Conservation (phyloP, 23 red algal species). For the Cyanidiococcus yangmingshanensis region DNA sequence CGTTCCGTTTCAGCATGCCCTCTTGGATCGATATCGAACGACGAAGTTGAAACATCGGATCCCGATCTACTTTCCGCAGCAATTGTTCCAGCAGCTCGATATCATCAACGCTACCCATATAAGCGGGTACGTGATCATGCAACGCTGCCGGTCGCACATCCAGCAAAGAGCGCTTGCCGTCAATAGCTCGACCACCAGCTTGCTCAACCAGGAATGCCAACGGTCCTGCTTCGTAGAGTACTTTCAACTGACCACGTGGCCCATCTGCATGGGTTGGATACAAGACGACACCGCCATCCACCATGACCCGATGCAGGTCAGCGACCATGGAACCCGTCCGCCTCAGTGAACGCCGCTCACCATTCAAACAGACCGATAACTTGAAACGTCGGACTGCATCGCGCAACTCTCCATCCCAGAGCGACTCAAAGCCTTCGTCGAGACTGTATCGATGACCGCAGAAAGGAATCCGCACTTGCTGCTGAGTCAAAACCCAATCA, state of each 20-base stretch:
- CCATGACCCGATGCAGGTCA: slow-evolving; percentile 86
- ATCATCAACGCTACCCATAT: slow-evolving; percentile 76
- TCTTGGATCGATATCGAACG: slow-evolving; percentile 71
- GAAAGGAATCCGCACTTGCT: slow-evolving; percentile 63
- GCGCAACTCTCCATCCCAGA: slow-evolving; percentile 51
- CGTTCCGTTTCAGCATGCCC: slow-evolving; percentile 8
- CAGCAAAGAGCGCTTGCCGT: slow-evolving; percentile 54
- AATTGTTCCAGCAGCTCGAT: slow-evolving; percentile 56
- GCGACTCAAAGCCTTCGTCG: slow-evolving; percentile 64
- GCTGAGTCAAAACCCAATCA: slow-evolving; percentile 74
- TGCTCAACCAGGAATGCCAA: slow-evolving; percentile 76
- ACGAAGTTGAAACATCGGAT: slow-evolving; percentile 87
- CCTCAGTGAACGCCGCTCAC: slow-evolving; percentile 43
- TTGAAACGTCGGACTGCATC: slow-evolving; percentile 75
- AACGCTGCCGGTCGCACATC: slow-evolving; percentile 65
- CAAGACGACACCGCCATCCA: slow-evolving; percentile 92
- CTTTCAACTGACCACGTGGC: slow-evolving; percentile 68
- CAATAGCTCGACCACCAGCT: slow-evolving; percentile 72
- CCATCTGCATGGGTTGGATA: slow-evolving; percentile 55
- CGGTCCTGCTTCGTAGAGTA: slow-evolving; percentile 89
- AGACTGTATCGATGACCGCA: slow-evolving; percentile 65
- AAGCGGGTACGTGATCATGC: slow-evolving; percentile 73
- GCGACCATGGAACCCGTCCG: slow-evolving; percentile 95
- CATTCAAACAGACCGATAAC: slow-evolving; percentile 50
- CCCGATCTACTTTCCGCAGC: slow-evolving; percentile 56